phyloP scores from a whole-genome alignment of 1,284 basidiomycete species.

The Golubevia sp. region DNA sequence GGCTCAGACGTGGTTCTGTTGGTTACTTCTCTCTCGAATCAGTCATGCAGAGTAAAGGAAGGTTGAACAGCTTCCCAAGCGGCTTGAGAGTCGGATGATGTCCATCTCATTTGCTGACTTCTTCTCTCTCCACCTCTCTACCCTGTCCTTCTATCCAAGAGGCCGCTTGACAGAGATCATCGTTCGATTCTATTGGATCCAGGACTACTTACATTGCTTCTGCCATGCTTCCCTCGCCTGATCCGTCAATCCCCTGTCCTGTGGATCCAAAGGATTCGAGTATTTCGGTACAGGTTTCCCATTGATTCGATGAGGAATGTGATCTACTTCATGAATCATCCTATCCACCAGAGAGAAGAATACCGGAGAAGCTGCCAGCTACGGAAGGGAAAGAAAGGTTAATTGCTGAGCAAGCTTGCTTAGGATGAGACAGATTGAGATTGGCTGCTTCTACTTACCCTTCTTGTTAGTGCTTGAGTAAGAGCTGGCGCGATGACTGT shows the following conservation, averaged over 20 bases:
- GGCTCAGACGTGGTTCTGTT: too few relatives aligned
- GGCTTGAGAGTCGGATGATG: too few relatives aligned
- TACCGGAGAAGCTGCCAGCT: constrained; percentile 29
- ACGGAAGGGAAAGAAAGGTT: background rate
- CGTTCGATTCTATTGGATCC: too few relatives aligned
- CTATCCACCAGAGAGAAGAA: constrained; percentile 41
- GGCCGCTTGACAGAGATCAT: too few relatives aligned
- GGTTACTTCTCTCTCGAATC: background rate
- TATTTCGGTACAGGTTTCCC: constrained; percentile 33
- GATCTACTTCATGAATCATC: constrained; percentile 46
- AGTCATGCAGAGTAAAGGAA: background rate
- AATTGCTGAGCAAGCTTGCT: background rate
- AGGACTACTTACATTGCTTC: too few relatives aligned
- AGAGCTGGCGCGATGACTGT: constrained; percentile 17
- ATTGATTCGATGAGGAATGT: constrained; percentile 35
- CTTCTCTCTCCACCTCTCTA: too few relatives aligned
- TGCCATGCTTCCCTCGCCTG: too few relatives aligned
- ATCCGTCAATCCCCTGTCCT: constrained; percentile 12
- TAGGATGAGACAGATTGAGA: too few relatives aligned
- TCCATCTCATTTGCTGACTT: too few relatives aligned
- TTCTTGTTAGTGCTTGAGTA: constrained; percentile 33
- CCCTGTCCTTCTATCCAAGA: too few relatives aligned
- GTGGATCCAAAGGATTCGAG: constrained; percentile 29
- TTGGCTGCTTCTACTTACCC: constrained; percentile 7
- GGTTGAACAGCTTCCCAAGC: too few relatives aligned